Evolutionary conservation across 2,329 filamentous ascomycete species (phyloP), one percentile per base, ranked within the genome.

Genomic region (Penicillium paneum): DNA sequence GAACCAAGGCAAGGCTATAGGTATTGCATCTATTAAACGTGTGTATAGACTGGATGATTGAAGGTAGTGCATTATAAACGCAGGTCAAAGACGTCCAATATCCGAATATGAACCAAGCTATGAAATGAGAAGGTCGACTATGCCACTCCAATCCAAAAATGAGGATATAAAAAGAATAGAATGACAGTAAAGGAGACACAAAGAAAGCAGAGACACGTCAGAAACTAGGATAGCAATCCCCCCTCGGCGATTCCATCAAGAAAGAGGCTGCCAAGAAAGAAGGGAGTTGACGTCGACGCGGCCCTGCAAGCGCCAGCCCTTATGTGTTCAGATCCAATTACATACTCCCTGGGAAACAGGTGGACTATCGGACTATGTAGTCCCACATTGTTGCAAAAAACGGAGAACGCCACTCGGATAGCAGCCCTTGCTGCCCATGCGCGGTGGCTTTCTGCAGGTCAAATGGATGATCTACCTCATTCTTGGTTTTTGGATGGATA

Each of bases 1-100:
- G 5, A 43, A 41, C 50, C 50, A 52, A 19, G 43, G 43, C 5
- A 52, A 24, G n/a, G 36, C 5, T 36, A 29, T 62, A 57, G 36
- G 57, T 54, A 39, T 51, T 56, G 59, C 57, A 5, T 64, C 63
- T 34, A 58, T 54, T 32, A 65, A 54, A 3, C 57, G 57, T 17
- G 60, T 55, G 36, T 65, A 65, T 21, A 65, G 39, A 48, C 53
- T 45, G 24, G 57, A 53, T 1, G 52, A n/a, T 8, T 48, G 50
- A 12, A 48, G 12, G n/a, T 24, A 39, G 12, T 36, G 50, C 50
- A 52, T 52, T 41, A 41, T 52, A 40, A 26, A 41, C 4, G 35
- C 26, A 29, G n/a, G n/a, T 26, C 21, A 19, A 24, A 21, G 11
- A 24, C n/a, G 32, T 24, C 12, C 8, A 47, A 28, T 19, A 19